Evolutionary conservation across 495 filamentous ascomycete genomes (phyloP).

Genomic region (Penicillium dipodomyicola): DNA sequence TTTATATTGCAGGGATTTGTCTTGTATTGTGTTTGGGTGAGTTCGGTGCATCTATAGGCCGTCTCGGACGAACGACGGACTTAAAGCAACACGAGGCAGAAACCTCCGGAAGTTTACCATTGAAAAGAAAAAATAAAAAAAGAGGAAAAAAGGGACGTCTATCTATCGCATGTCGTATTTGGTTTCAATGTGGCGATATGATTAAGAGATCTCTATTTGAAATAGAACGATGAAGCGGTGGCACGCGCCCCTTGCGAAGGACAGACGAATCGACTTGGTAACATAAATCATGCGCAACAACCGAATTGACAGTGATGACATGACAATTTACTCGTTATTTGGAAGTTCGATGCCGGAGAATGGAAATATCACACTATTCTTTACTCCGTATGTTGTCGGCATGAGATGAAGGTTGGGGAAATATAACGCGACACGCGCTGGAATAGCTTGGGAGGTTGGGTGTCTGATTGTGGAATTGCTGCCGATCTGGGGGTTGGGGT

Average conservation of each 20-base stretch:
- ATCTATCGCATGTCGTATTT: too few relatives aligned
- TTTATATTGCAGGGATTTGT: not conserved
- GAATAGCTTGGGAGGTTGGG: conserved; percentile 63
- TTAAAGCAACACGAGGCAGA: not conserved
- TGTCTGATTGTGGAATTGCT: conserved; percentile 50
- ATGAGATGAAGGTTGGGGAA: conserved; percentile 44
- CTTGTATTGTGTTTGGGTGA: not conserved
- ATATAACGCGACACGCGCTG: conserved; percentile 56
- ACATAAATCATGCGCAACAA: conserved; percentile 15
- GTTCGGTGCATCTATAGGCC: not conserved
- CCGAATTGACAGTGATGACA: conserved; percentile 11
- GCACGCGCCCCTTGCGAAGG: conserved; percentile 9
- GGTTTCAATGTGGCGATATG: too few relatives aligned
- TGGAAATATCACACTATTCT: conserved; percentile 1
- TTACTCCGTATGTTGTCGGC: not conserved
- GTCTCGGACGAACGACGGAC: conserved; percentile 2
- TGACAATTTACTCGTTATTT: conserved; percentile 13
- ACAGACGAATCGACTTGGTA: conserved; percentile 10
- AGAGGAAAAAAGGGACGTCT: too few relatives aligned
- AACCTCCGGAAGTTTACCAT: too few relatives aligned
- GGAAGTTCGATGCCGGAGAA: conserved; percentile 13
- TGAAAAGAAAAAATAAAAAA: too few relatives aligned
- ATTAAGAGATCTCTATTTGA: too few relatives aligned
- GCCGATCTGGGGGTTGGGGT: conserved; percentile 56
- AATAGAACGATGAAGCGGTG: conserved; percentile 7